Base-by-base conservation (phyloP, 306 rosid species). In the Sphenostylis stenocarpa region DNA sequence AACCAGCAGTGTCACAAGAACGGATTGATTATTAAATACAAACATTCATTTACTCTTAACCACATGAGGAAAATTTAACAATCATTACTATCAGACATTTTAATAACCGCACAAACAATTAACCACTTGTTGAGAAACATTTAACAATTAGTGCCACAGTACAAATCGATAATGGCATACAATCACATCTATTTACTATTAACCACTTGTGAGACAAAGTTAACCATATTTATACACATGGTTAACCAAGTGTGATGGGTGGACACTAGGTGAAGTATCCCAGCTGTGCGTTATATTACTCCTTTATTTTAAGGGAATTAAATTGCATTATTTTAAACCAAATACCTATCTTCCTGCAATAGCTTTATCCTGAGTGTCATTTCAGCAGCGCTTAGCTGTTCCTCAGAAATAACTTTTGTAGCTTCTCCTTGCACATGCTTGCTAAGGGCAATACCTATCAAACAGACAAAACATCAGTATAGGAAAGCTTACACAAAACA, bases 271-370 rank as follows among this genome's bases (percentile, higher is more conserved):
- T 53, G 24, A 7, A 28, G n/a, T 28, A 28, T 58, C 65, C 34
- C 17, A 23, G 16, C 17, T 12, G n/a, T 11, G 24, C 20, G 28
- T 21, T 11, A 21, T 33, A 11, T 58, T 58, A 58, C 17, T 58
- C 65, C 21, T 58, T 33, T 19, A 31, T 36, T 19, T 14, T 55
- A 23, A 82, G 60, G 41, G 15, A 66, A n/a, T 72, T 39, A 13
- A 28, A 19, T 53, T 64, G 44, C 48, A 52, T 68, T 41, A 70
- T 21, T 31, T 62, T 72, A 71, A 79, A 43, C 31, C 33, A 70
- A 41, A 73, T 85, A 92, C 99, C 97, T 90, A 87, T 92, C 88
- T 60, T 95, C 92, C 84, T 83, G 93, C 86, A 95, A 78, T 76
- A 92, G 86, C 83, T 88, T 95, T 76, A 95, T 90, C 58, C 99